Evolutionary conservation across 1,139 yeast species (phyloP), one percentile per base, ranked within the genome.

Genomic region (Pichia sp.): DNA sequence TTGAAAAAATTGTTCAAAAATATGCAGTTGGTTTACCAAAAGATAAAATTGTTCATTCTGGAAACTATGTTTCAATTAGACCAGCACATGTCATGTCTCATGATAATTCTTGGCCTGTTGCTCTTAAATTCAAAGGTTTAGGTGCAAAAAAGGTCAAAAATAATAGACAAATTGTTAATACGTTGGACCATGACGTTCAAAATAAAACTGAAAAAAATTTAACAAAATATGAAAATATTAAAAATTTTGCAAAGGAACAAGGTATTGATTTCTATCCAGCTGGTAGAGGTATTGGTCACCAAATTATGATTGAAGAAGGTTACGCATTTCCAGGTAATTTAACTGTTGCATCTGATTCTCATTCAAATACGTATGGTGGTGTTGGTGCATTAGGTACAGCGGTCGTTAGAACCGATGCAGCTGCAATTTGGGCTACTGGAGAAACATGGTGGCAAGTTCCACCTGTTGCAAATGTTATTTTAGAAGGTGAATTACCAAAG

Each of bases 391-490:
- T 95, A 55, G 99, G 99, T 48, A 95, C 99, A 1, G 98, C 99
- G 4, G 87, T 93, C 54, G 99, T 93, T 53, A 80, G 99, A 70
- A 95, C 99, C 0, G 99, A 93, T 70, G 99, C 98, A 25, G 99
- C 99, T 2, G 84, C 97, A 8, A 93, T 95, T 60, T 93, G 99
- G 99, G 98, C 99, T 18, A 93, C 99, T 0, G 98, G 98, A 45
- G 96, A 89, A 72, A 95, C 99, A 5, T 93, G 99, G 99, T 93
- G 99, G 99, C 99, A 95, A 80, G 88, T 93, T 54, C 99, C 99
- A 5, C 99, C 99, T 1, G 98, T 93, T 27, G 99, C 99, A 43
- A 83, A 84, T 65, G 98, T 93, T 14, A 96, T 88, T 69, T 77
- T 93, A 54, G 76, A 79, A 59, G 97, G 97, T 44, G 71, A 79